Evolutionary conservation across 2,329 filamentous ascomycete species (phyloP).

Genomic region (Ophiostoma montium): DNA sequence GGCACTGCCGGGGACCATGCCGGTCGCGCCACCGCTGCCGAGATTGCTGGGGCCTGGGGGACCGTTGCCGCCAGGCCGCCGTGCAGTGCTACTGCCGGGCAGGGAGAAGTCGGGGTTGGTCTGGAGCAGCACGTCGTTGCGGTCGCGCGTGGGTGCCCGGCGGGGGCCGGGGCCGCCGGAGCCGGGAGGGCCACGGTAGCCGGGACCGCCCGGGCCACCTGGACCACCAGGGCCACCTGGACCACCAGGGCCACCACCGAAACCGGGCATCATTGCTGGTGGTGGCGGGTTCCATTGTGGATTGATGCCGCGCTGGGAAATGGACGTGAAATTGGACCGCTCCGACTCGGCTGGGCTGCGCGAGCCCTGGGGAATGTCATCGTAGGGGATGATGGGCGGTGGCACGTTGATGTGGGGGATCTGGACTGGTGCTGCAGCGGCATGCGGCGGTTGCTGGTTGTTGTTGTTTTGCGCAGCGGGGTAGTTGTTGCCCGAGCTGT

Average conservation of each 20-base stretch:
- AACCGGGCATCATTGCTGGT: conserved; percentile 26
- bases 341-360: conserved; percentile 68
- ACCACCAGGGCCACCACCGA: conserved; percentile 17
- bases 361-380: conserved; percentile 28
- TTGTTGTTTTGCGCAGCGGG: conserved; percentile 14
- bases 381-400: conserved; percentile 17
- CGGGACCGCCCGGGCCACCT: background rate
- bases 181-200: conserved; percentile 9
- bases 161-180: background rate
- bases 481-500: too few species aligned
- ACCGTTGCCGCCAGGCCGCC: conserved; percentile 7
- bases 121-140: conserved; percentile 60
- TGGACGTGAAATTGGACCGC: conserved; percentile 73
- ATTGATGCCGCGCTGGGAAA: conserved; percentile 78
- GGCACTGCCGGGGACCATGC: conserved; percentile 39
- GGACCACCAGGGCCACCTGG: background rate
- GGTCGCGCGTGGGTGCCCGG: conserved; percentile 35
- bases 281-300: conserved; percentile 63
- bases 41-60: conserved; percentile 7
- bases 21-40: conserved; percentile 21
- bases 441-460: conserved; percentile 12
- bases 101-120: conserved; percentile 79
- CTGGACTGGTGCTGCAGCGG: background rate
- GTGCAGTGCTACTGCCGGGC: conserved; percentile 24
- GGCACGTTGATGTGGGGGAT: conserved; percentile 9